Percentiles rank a stretch among this genome's conserved stretches.
Evolutionary conservation across 2,329 filamentous ascomycete genomes (phyloP).

Genomic region (Sordariomycetes sp.): DNA sequence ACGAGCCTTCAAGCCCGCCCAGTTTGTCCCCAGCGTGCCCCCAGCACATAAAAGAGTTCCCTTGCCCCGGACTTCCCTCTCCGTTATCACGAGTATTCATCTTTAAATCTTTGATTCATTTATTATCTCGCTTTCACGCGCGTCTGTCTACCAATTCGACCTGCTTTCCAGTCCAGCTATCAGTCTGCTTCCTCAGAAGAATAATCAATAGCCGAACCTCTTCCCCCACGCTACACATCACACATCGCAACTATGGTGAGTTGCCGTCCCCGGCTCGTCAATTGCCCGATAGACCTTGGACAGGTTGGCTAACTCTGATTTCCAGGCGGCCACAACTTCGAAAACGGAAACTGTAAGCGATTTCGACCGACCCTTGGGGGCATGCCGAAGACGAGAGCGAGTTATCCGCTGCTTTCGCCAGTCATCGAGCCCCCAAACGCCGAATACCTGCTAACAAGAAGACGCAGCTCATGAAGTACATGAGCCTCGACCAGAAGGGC

Average conservation of each 20-base stretch:
- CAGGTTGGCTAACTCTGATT: not conserved
- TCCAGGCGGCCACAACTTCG: not conserved
- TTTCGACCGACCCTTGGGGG: not conserved
- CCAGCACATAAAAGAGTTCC: constrained; percentile 3
- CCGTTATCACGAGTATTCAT: constrained; percentile 1
- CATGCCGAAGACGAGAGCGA: not conserved
- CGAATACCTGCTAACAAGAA: constrained; percentile 5
- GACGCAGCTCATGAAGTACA: constrained; percentile 76
- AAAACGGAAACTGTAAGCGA: constrained; percentile 4
- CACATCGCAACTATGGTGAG: constrained; percentile 6
- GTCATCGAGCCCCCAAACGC: not conserved
- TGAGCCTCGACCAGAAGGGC: constrained; percentile 81
- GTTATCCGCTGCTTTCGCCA: not conserved
- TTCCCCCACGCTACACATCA: not conserved
- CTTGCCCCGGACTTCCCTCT: not conserved
- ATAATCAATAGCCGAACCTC: not conserved
- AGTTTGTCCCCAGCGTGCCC: not conserved
- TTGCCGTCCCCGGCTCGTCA: not conserved
- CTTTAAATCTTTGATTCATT: not conserved
- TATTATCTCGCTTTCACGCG: not conserved
- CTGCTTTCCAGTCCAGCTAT: not conserved
- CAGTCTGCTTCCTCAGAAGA: no score
- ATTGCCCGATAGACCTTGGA: not conserved
- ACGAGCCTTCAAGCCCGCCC: not conserved
- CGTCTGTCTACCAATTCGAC: not conserved